Base-by-base conservation (phyloP, 1,284 basidiomycete species). In the Boletus semigastroideus region DNA sequence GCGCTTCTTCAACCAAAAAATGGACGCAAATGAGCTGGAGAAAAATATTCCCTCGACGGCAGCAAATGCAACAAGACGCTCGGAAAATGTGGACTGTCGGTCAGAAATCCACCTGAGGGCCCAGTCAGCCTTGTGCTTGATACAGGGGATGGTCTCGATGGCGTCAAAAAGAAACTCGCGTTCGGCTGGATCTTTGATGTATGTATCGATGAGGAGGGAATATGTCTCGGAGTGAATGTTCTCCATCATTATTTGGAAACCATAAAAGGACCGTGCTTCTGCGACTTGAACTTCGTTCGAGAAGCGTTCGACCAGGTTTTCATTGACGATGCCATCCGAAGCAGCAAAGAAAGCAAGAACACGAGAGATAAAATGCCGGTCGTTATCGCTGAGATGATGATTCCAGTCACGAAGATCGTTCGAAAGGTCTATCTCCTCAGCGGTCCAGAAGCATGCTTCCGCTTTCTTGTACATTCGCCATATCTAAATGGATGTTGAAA, bases 171-270 rank as follows among this genome's bases (percentile, higher is more conserved):
- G 87, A 71, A 87, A 87, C 53, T 88, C 83, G 55, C 93, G 86
- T 70, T 94, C 82, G 40, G 73, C 77, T 10, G 86, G 77, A 65
- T 98, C 94, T 71, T 92, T 93, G 75, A 98, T 93, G 73, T 98
- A 98, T 12, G 95, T 92, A 74, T 98, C 94, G 72, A 99, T 97
- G 66, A 98, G 89, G 46, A 99, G 87, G 14, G 95, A 98, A 74
- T 98, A 98, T 5, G 94, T 96, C 74, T 98, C 95, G 16, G 94
- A 96, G 72, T 95, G 93, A 54, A 94, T 86, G 73, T 94, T 94
- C 73, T 98, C 95, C 90, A 98, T 98, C 95, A 98, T 98, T 72
- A 98, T 95, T 70, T 98, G 95, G 80, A 98, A 98, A 22, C 95
- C 95, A 70, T 98, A 98, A 78, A 98, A 99, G 72, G 91, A 97